Evolutionary conservation across 2,329 filamentous ascomycete species (phyloP), one percentile per base, ranked within the genome.

Genomic region (Scedosporium boydii): DNA sequence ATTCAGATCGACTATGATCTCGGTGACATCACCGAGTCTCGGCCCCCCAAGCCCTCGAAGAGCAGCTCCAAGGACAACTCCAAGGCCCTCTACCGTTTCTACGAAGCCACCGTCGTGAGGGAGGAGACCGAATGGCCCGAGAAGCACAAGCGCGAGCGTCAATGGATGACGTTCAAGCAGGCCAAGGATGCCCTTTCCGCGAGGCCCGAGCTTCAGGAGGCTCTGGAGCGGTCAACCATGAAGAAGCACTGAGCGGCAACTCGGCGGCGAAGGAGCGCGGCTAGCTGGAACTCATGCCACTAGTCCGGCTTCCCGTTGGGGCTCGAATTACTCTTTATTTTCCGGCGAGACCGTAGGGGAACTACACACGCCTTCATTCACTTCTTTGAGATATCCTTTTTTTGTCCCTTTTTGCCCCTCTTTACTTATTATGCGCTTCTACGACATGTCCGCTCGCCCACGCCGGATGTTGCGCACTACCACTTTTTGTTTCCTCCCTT

Each of bases 61-160:
- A 84, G 87, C 68, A 80, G 80, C 63, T 85, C 85, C 65, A 86
- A 86, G 73, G 82, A 85, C 66, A 77, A 79, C 57, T 79, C 83
- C 62, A 81, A 81, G 69, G 83, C 87, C 44, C 74, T 87, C 61
- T 93, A 93, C 74, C 86, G 88, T 68, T 95, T 93, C 76, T 95
- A 87, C 76, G 90, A 98, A 76, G 93, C 87, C 66, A 89, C 85
- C n/a, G 95, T 99, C 65, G 85, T 89, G 66, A 87, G 87, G 70
- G 91, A 96, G 77, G 89, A 95, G 74, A 79, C 82, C 16, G 86
- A 93, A 63, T 99, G 95, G 95, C 95, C 95, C 1, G 95, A 99
- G 79, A 89, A 84, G 78, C 86, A 96, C 76, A 98, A 97, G 82
- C 85, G 95, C 70, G 88, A 88, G 73, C 86, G 95, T 64, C 85